Evolutionary conservation across 1,284 basidiomycete genomes (phyloP).

Genomic region (Pulchroboletus neoregius): DNA sequence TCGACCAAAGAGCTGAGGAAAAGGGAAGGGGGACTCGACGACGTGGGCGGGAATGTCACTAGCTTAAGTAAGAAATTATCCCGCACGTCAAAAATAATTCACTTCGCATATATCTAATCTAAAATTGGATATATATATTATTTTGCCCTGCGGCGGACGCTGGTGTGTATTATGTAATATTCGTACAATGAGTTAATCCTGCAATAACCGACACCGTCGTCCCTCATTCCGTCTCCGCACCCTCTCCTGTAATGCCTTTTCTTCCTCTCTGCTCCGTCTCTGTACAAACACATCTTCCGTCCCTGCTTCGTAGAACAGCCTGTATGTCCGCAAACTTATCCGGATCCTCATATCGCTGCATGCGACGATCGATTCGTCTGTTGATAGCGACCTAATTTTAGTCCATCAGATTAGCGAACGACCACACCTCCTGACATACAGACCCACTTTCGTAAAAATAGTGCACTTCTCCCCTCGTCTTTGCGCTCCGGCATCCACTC

Average conservation of each 20-base stretch:
- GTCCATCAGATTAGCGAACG: conserved; percentile 20
- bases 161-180: conserved; percentile 1
- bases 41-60: conserved; percentile 8
- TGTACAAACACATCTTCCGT: conserved; percentile 52
- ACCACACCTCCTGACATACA: neutral
- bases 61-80: conserved; percentile 31
- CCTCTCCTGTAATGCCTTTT: conserved; percentile 39
- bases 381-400: conserved; percentile 39
- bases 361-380: conserved; percentile 26
- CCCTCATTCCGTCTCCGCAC: conserved; percentile 51
- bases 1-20: conserved; percentile 4
- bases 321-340: conserved; percentile 64
- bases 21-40: conserved; percentile 1
- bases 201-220: conserved; percentile 40
- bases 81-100: conserved; percentile 16
- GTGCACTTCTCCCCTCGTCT: conserved; percentile 39
- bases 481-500: conserved; percentile 57
- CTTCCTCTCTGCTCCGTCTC: conserved; percentile 35
- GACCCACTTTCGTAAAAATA: conserved; percentile 49
- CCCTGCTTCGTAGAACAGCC: conserved; percentile 68
- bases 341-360: conserved; percentile 53
- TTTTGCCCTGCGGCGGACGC: too few relatives aligned
- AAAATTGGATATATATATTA: conserved; percentile 3
- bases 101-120: conserved; percentile 1
- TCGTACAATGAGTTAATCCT: conserved; percentile 7